Percentiles rank a stretch among this genome's conserved stretches.
Conservation (phyloP, 1,139 yeast species). For the Suhomyces bolitotheri region DNA sequence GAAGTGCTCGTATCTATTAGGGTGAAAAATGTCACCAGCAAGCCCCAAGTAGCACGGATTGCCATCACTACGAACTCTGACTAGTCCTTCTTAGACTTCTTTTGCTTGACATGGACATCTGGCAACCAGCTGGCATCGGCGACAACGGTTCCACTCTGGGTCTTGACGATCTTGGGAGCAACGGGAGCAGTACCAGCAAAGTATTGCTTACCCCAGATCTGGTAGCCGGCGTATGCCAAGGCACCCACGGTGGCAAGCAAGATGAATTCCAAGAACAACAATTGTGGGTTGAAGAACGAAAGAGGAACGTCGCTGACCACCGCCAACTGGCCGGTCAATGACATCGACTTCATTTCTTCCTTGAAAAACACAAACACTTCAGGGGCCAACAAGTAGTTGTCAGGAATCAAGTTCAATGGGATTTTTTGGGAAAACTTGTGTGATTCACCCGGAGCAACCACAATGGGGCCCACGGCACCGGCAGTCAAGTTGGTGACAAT, state of each 20-base stretch:
- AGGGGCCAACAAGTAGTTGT: conserved; percentile 62
- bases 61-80: no score
- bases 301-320: conserved; percentile 64
- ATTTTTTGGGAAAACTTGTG: conserved; percentile 54
- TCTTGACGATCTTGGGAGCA: conserved; percentile 22
- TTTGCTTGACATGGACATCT: conserved; percentile 17
- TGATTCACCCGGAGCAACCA: conserved; percentile 50
- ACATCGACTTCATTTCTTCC: conserved; percentile 55
- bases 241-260: conserved; percentile 53
- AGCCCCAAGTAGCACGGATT: no score
- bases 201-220: conserved; percentile 45
- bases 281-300: conserved; percentile 72
- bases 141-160: conserved; percentile 28
- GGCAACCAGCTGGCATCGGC: conserved; percentile 24
- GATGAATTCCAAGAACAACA: conserved; percentile 60
- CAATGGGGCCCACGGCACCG: conserved; percentile 63
- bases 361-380: conserved; percentile 54
- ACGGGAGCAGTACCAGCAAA: conserved; percentile 42
- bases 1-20: no score
- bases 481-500: conserved; percentile 63
- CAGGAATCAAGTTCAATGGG: conserved; percentile 57
- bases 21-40: no score
- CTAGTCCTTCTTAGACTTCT: conserved; percentile 34
- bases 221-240: conserved; percentile 49
- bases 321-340: conserved; percentile 59